Conservation (phyloP, 306 rosid species). For the Acacia confusa region DNA sequence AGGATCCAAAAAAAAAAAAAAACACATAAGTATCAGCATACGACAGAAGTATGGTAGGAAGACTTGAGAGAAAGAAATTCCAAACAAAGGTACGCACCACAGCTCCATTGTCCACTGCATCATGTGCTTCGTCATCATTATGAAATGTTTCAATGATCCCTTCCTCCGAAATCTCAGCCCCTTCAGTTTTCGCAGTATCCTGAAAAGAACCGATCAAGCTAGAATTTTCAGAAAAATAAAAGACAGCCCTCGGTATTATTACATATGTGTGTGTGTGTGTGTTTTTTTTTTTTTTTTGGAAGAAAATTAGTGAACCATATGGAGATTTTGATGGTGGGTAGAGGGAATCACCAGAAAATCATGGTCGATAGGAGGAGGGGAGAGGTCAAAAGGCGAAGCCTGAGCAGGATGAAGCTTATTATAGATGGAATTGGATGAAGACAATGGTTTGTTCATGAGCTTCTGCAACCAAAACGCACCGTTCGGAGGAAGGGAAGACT, state of each 20-base stretch:
- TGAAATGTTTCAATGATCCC: conserved; percentile 71
- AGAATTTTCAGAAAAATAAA: background rate
- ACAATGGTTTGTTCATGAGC: background rate
- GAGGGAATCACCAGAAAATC: conserved; percentile 61
- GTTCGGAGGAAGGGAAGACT: conserved; percentile 26
- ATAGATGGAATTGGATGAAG: conserved; percentile 16
- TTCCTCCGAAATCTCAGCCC: conserved; percentile 62
- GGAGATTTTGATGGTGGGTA: background rate
- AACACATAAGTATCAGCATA: background rate
- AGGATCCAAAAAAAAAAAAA: background rate
- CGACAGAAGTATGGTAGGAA: background rate
- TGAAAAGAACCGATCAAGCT: conserved; percentile 33
- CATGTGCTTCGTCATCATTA: conserved; percentile 77
- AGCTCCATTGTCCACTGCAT: conserved; percentile 63
- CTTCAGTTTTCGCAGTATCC: conserved; percentile 59
- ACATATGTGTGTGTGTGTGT: background rate
- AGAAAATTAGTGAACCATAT: background rate
- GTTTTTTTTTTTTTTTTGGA: no score
- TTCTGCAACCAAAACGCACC: conserved; percentile 19
- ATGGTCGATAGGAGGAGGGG: conserved; percentile 92
- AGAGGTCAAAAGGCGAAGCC: conserved; percentile 64
- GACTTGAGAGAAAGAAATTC: background rate
- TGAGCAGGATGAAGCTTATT: background rate
- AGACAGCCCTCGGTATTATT: background rate
- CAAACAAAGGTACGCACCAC: conserved; percentile 47